A percentile compares a stretch with the other conserved stretches of the same genome.
Evolutionary conservation across 2,329 filamentous ascomycete genomes (phyloP).

Genomic region (Alternaria viburni): DNA sequence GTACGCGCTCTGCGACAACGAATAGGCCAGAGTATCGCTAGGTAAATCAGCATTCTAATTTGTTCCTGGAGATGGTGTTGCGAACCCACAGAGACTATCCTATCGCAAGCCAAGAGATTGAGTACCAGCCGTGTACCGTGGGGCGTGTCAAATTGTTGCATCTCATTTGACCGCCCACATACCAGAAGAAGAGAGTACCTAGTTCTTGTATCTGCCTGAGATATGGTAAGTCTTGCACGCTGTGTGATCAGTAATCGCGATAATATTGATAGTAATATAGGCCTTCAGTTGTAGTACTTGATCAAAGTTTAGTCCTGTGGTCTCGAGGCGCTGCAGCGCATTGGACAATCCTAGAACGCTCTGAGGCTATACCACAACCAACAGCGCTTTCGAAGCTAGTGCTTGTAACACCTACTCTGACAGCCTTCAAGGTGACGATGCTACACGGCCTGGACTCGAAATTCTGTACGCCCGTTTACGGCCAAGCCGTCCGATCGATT

Average conservation of each 20-base stretch:
- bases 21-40: background rate
- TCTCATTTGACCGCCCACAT: background rate
- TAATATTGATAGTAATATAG: background rate
- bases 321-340: background rate
- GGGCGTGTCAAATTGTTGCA: background rate
- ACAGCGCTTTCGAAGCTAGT: background rate
- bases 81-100: background rate
- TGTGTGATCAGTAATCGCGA: background rate
- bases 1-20: background rate
- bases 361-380: background rate
- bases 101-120: background rate
- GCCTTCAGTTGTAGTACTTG: background rate
- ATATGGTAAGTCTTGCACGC: background rate
- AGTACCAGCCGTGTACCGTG: background rate
- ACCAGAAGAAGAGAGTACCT: background rate
- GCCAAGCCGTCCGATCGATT: background rate
- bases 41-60: background rate
- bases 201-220: background rate
- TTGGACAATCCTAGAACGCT: background rate
- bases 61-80: background rate
- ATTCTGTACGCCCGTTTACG: background rate
- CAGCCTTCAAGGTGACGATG: background rate
- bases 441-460: background rate
- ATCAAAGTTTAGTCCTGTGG: background rate
- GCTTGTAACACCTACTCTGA: background rate